Evolutionary conservation across 164 flowering plant species (phyloP).

Genomic region (Cinnamomum micranthum): DNA sequence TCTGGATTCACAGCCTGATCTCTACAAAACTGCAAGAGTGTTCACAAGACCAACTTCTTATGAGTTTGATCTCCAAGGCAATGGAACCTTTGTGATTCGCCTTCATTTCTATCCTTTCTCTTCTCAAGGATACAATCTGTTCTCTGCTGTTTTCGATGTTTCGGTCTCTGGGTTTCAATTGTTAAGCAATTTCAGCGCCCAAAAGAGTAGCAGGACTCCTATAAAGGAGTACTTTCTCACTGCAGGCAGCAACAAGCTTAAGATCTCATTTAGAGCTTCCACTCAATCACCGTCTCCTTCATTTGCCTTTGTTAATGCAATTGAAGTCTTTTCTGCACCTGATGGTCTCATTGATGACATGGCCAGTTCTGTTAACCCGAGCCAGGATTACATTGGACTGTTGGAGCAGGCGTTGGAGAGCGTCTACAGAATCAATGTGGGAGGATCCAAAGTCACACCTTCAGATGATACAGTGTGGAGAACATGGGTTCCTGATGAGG

Average conservation of each 20-base stretch:
- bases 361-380: slow-evolving; percentile 21
- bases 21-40: too few relatives aligned
- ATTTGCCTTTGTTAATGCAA: slow-evolving; percentile 62
- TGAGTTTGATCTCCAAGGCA: slow-evolving; percentile 4
- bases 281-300: background rate
- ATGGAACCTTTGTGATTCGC: slow-evolving; percentile 71
- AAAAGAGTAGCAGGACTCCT: too few relatives aligned
- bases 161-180: slow-evolving; percentile 11
- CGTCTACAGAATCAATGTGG: slow-evolving; percentile 68
- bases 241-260: too few relatives aligned
- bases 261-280: too few relatives aligned
- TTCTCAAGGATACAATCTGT: slow-evolving; percentile 20
- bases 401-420: slow-evolving; percentile 44
- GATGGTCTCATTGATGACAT: slow-evolving; percentile 27
- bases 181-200: too few relatives aligned
- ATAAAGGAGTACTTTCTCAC: too few relatives aligned
- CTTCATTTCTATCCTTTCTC: slow-evolving; percentile 59
- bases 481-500: slow-evolving; percentile 74
- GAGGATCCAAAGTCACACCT: slow-evolving; percentile 59
- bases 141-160: slow-evolving; percentile 51
- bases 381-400: slow-evolving; percentile 25
- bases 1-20: too few relatives aligned
- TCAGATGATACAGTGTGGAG: slow-evolving; percentile 80
- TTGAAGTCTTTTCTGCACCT: slow-evolving; percentile 82
- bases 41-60: background rate